Base-by-base conservation (phyloP, 768 basidiomycete species). In the Candolleomyces aberdarensis region DNA sequence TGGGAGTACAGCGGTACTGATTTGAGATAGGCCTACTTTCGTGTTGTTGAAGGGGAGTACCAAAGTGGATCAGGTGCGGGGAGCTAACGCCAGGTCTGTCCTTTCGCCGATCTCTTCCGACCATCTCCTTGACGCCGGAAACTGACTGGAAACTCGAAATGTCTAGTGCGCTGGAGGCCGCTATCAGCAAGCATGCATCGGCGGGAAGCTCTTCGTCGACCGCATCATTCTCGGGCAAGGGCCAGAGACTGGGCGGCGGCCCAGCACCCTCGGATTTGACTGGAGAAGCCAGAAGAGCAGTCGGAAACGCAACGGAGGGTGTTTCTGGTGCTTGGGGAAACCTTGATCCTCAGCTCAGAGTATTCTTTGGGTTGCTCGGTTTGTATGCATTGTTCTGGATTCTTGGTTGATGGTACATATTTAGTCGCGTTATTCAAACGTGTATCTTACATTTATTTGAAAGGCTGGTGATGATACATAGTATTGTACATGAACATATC, bases 1-100 rank as follows among this genome's bases (percentile, higher is more conserved):
- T 9, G 14, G 54, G 43, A 22, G 26, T 26, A 26, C 20, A 14
- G 47, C 3, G 15, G 41, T 29, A 13, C 19, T 59, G 29, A 62
- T 48, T n/a, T 22, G 49, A 41, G 5, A 22, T 57, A 92, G 91
- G 92, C 92, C 92, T 2, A 92, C 92, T 0, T 94, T 94, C 64
- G 69, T 94, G 39, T 92, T 94, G 70, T 66, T 94, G 61, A 86
- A 83, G 66, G 89, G 89, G 19, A 76, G 71, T 43, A 77, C 76
- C 1, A 85, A 91, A 68, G 81, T 93, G 20, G 88, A 90, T 66
- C 80, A 80, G 74, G 85, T 94, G 29, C 82, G 80, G 57, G 92
- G 92, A 5, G 91, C 91, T 13, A 77, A 94, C 69, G 82, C 71
- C 69, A 66, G 69, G 91, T 94, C 67, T 60, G 84, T 74, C 31